A percentile compares a stretch with the other conserved stretches of the same genome.
These are phyloP conservation scores for Centella asiatica DNA, from an alignment of 129 eudicot genomes.

Conservation along the genomic window DNA sequence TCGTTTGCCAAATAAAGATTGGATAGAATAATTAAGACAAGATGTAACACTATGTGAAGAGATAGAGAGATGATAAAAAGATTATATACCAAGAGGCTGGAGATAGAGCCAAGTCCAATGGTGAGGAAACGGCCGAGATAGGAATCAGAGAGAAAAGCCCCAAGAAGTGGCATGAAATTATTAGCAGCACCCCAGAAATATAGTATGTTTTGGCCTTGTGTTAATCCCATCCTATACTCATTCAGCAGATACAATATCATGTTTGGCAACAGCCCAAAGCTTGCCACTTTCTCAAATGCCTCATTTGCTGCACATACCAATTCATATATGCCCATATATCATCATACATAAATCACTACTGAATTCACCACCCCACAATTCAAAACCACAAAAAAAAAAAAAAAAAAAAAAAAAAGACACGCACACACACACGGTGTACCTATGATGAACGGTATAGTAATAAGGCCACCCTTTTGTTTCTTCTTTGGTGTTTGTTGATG, in stretches of 20 bases:
- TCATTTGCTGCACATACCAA: constrained; percentile 80
- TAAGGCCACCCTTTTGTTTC: constrained; percentile 55
- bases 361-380: too few relatives aligned
- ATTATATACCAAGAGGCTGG: constrained; percentile 32
- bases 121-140: constrained; percentile 67
- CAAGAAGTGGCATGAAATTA: constrained; percentile 61
- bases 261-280: constrained; percentile 63
- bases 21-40: too few relatives aligned
- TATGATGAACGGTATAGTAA: constrained; percentile 82
- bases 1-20: too few relatives aligned
- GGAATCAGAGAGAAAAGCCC: constrained; percentile 78
- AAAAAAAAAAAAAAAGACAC: neutral
- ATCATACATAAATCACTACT: neutral
- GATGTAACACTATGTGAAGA: too few relatives aligned
- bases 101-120: constrained; percentile 50
- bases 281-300: too few relatives aligned
- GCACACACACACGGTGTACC: constrained; percentile 24
- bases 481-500: too few relatives aligned
- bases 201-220: constrained; percentile 47
- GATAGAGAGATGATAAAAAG: neutral
- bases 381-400: neutral
- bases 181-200: constrained; percentile 65
- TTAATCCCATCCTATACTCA: constrained; percentile 52
- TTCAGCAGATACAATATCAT: constrained; percentile 66
- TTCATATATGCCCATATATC: constrained; percentile 36